Evolutionary conservation across 2,329 filamentous ascomycete species (phyloP).

Genomic region (Rhinocladiella mackenziei): DNA sequence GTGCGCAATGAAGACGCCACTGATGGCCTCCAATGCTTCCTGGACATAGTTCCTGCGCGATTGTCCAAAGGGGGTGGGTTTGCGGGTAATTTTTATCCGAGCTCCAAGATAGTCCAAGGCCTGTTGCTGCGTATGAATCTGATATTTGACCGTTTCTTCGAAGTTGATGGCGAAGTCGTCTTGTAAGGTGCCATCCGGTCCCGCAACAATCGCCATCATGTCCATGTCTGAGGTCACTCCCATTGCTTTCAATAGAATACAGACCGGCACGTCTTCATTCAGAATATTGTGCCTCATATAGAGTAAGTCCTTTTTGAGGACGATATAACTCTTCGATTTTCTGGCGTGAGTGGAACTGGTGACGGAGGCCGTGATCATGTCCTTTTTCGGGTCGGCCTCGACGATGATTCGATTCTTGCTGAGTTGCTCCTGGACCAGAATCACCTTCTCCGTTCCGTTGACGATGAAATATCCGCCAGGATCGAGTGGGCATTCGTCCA

Average conservation of each 20-base stretch:
- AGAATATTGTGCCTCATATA: conserved; percentile 89
- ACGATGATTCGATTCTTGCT: conserved; percentile 99
- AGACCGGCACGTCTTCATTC: conserved; percentile 89
- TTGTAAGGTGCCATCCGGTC: conserved; percentile 81
- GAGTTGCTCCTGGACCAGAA: conserved; percentile 94
- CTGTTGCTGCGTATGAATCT: conserved; percentile 89
- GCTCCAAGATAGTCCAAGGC: conserved; percentile 87
- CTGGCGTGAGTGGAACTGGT: conserved; percentile 95
- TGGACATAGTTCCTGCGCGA: conserved; percentile 75
- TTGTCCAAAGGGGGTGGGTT: conserved; percentile 52
- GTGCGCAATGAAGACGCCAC: conserved; percentile 90
- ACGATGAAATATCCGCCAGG: conserved; percentile 98
- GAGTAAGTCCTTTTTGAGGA: conserved; percentile 88
- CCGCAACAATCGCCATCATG: conserved; percentile 85
- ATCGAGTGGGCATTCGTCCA: conserved; percentile 94
- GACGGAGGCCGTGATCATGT: conserved; percentile 89
- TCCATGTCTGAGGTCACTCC: conserved; percentile 93
- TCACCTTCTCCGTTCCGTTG: conserved; percentile 96
- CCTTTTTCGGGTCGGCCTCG: conserved; percentile 86
- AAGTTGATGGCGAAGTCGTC: conserved; percentile 96
- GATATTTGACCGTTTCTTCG: conserved; percentile 78
- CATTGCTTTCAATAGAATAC: conserved; percentile 87
- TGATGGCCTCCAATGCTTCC: conserved; percentile 87
- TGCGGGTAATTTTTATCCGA: conserved; percentile 80
- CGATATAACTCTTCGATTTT: conserved; percentile 95